Conservation (phyloP, 1,284 basidiomycete genomes). For the Phellopilus nigrolimitatus region DNA sequence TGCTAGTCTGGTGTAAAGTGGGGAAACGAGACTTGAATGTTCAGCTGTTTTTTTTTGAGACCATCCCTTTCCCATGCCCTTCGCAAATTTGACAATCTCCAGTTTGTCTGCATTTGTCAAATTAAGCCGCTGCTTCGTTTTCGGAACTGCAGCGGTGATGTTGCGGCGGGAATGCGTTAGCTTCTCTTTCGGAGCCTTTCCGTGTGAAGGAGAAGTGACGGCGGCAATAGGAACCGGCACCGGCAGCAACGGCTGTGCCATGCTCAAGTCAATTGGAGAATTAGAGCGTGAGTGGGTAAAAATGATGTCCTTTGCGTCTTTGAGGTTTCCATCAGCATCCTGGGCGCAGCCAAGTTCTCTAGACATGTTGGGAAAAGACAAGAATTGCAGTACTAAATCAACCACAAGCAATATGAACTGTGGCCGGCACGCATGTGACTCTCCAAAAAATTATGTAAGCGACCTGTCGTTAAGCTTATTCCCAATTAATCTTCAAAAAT, state of each 20-base stretch:
- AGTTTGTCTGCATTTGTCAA: constrained; percentile 4
- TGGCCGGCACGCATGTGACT: too few relatives aligned
- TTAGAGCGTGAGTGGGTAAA: neutral
- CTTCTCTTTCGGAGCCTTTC: neutral
- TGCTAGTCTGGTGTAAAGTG: neutral
- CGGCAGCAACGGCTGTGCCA: neutral
- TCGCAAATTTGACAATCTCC: neutral
- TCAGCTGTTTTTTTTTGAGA: neutral
- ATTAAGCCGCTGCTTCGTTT: neutral
- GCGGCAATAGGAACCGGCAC: neutral
- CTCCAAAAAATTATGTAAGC: too few relatives aligned
- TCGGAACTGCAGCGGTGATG: neutral
- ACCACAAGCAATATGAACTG: too few relatives aligned
- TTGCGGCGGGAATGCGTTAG: neutral
- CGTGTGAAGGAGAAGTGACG: neutral
- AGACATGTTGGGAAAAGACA: constrained; percentile 2
- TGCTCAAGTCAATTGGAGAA: neutral
- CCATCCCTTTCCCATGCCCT: neutral
- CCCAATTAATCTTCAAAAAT: too few relatives aligned
- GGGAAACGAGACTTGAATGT: neutral
- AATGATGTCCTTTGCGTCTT: constrained; percentile 8
- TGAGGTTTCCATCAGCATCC: constrained; percentile 7
- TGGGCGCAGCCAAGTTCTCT: constrained; percentile 9
- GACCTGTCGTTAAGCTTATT: too few relatives aligned
- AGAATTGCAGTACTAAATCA: too few relatives aligned